Percentiles rank a stretch among this genome's conserved stretches.
phyloP scores from a whole-genome alignment of 768 basidiomycete genomes.

The Strobilomyces dryophilus region DNA sequence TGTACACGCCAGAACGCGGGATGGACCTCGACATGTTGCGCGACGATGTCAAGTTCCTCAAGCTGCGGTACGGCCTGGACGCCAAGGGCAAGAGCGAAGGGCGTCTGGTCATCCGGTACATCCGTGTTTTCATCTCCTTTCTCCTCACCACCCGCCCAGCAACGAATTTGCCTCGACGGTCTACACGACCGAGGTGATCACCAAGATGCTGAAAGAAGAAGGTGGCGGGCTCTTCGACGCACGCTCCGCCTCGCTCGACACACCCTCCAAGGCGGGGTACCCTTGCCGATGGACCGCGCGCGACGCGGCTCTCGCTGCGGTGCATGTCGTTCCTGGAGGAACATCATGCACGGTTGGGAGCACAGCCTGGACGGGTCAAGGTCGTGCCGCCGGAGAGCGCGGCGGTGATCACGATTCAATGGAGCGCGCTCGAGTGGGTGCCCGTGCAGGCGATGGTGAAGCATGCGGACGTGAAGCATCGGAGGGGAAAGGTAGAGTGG shows the following conservation, averaged over 20 bases:
- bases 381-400: conserved; percentile 63
- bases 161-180: conserved; percentile 84
- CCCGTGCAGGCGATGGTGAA: conserved; percentile 78
- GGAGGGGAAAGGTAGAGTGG: conserved; percentile 76
- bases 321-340: conserved; percentile 94
- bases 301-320: conserved; percentile 82
- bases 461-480: conserved; percentile 88
- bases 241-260: conserved; percentile 92
- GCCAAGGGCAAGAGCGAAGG: conserved; percentile 89
- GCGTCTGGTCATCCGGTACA: conserved; percentile 85
- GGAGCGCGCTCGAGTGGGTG: conserved; percentile 76
- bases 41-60: conserved; percentile 84
- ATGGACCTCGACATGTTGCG: conserved; percentile 80
- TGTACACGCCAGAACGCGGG: conserved; percentile 92
- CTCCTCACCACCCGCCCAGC: conserved; percentile 34
- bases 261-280: conserved; percentile 93
- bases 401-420: conserved; percentile 89
- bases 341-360: conserved; percentile 57
- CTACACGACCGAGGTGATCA: conserved; percentile 89
- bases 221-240: conserved; percentile 91
- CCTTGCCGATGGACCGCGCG: conserved; percentile 92
- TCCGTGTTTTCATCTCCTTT: neutral
- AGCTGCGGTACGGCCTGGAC: conserved; percentile 80
- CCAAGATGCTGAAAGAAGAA: conserved; percentile 93
- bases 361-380: conserved; percentile 49